Base-by-base conservation (phyloP, 202 grass and related monocot species). In the Saccharum hybrid region DNA sequence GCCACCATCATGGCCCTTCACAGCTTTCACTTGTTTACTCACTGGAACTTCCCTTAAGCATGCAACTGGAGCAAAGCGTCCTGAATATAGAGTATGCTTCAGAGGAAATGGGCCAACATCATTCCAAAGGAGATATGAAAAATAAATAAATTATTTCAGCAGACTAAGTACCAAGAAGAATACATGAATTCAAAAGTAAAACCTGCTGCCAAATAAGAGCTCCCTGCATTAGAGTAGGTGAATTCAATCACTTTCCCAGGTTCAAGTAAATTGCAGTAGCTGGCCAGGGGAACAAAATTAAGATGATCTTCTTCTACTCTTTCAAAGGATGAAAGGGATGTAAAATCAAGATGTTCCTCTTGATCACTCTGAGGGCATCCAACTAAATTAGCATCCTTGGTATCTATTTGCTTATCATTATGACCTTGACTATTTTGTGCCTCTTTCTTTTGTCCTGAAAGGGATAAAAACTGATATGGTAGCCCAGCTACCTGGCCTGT, bases 151-250 rank as follows among this genome's bases (percentile, higher is more conserved):
- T 34, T 54, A 84, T 71, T 75, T 51, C 77, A 89, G 57, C 43
- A 78, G 66, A 72, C 73, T 73, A 88, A 62, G 69, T 43, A 84
- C 77, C 63, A 90, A 81, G 45, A 73, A 80, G 64, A 86, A 79
- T 78, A 34, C 65, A 83, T 70, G 64, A 63, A 71, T 86, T 86
- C 64, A 37, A 88, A n/a, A 78, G 33, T 82, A 82, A 86, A 86
- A 94, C 92, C 94, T 94, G 91, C 72, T 91, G 76, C 81, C 64
- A 81, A 64, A 73, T 64, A 83, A 84, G 88, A 89, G 37, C 63
- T 74, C 72, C 79, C 72, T 60, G 46, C 46, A 75, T 62, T 64
- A 72, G 81, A 79, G 78, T 89, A 71, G 31, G 86, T 33, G 78
- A 86, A 80, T 60, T 82, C 81, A 41, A 82, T 43, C 68, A 68